Conservation (phyloP, 805 yeast genomes). For the Kregervanrija delftensis region DNA sequence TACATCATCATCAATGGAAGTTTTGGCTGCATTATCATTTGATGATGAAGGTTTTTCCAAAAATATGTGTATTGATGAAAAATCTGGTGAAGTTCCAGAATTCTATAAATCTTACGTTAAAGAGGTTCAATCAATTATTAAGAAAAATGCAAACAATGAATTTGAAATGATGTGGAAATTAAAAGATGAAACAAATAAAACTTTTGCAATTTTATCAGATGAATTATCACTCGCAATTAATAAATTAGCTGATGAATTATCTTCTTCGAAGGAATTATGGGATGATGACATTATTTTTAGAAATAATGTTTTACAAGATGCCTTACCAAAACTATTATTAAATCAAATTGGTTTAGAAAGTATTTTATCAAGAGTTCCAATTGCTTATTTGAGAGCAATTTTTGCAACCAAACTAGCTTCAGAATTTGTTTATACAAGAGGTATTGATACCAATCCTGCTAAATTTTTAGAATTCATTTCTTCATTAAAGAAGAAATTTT, state of each 20-base stretch:
- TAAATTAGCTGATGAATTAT: conserved; percentile 64
- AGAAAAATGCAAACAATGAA: conserved; percentile 73
- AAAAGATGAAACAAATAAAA: conserved; percentile 53
- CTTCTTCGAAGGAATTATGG: conserved; percentile 79
- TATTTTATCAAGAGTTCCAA: conserved; percentile 76
- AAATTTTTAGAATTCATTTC: conserved; percentile 66
- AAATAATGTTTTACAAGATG: conserved; percentile 64
- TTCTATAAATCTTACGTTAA: conserved; percentile 80
- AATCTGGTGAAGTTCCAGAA: conserved; percentile 48
- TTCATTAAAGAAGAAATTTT: conserved; percentile 39
- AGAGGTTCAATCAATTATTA: conserved; percentile 72
- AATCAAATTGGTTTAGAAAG: conserved; percentile 57
- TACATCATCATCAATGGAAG: conserved; percentile 93
- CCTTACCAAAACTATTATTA: conserved; percentile 71
- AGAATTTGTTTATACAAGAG: conserved; percentile 75
- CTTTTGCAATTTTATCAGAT: conserved; percentile 64
- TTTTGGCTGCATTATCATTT: conserved; percentile 86
- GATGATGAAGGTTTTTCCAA: conserved; percentile 76
- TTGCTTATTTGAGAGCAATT: conserved; percentile 77
- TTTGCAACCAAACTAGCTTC: conserved; percentile 84
- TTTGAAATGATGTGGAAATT: conserved; percentile 84
- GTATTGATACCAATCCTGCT: conserved; percentile 75
- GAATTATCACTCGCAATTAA: conserved; percentile 65
- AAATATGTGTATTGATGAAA: conserved; percentile 69
- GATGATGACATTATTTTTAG: conserved; percentile 70